Evolutionary conservation across 345 rosid species (phyloP).

Genomic region (Pseudoturritis turrita): DNA sequence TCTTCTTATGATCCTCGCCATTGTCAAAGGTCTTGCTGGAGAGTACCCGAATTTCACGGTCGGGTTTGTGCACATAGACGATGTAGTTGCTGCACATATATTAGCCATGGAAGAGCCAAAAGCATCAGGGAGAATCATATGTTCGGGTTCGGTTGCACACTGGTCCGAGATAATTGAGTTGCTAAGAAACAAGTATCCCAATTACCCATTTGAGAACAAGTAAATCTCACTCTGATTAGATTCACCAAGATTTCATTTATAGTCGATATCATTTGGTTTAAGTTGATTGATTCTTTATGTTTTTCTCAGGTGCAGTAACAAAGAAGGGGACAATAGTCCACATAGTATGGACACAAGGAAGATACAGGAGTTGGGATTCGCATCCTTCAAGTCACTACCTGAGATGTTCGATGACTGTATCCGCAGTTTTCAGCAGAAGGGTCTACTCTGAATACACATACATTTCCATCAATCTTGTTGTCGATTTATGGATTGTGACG

Average conservation of each 20-base stretch:
- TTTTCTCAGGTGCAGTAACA: conserved; percentile 46
- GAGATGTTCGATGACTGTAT: conserved; percentile 88
- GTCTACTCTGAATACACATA: conserved; percentile 43
- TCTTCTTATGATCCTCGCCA: conserved; percentile 45
- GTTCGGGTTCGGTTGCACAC: conserved; percentile 72
- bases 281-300: not conserved
- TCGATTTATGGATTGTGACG: not conserved
- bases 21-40: conserved; percentile 56
- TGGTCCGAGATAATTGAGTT: conserved; percentile 71
- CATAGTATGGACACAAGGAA: conserved; percentile 79
- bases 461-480: not conserved
- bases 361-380: conserved; percentile 53
- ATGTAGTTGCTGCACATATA: conserved; percentile 66
- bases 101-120: conserved; percentile 70
- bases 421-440: conserved; percentile 65
- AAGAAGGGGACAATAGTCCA: conserved; percentile 57
- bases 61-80: conserved; percentile 85
- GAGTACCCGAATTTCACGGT: conserved; percentile 67
- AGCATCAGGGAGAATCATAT: conserved; percentile 70
- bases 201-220: conserved; percentile 28
- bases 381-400: conserved; percentile 50
- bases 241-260: not conserved
- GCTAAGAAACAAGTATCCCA: conserved; percentile 67
- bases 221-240: not conserved
- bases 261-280: not conserved